Conservation (phyloP, 345 rosid genomes). For the Eucalyptus victrix region DNA sequence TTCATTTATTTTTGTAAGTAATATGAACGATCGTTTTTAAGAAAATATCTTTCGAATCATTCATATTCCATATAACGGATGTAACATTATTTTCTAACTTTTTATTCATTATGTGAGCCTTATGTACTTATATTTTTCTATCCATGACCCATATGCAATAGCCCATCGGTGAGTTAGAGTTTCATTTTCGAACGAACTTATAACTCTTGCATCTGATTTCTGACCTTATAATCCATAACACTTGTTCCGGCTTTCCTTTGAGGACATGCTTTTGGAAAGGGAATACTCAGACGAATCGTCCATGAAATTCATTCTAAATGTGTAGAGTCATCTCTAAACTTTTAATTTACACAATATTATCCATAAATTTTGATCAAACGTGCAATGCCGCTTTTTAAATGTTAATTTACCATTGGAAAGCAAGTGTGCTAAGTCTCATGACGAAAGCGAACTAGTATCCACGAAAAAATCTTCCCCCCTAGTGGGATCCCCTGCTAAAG, state of each 20-base stretch:
- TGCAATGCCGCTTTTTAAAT: too few relatives aligned
- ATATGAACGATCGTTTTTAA: fast-evolving
- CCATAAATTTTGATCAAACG: too few relatives aligned
- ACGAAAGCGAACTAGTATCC: too few relatives aligned
- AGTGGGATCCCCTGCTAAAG: too few relatives aligned
- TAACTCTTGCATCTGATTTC: background rate
- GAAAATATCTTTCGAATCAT: background rate
- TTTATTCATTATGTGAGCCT: background rate
- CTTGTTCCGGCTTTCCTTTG: too few relatives aligned
- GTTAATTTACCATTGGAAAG: too few relatives aligned
- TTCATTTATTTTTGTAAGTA: too few relatives aligned
- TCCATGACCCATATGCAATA: background rate
- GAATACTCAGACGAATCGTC: background rate
- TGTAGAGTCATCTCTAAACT: background rate
- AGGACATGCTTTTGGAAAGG: background rate
- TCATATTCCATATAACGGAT: fast-evolving
- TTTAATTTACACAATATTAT: too few relatives aligned
- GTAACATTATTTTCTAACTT: background rate
- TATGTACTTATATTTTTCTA: background rate
- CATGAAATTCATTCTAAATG: background rate
- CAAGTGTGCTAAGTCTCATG: too few relatives aligned
- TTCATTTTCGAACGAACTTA: background rate
- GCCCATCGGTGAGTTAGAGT: background rate
- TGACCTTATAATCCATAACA: background rate
- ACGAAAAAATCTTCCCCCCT: too few relatives aligned